phyloP scores from a whole-genome alignment of 257 asterid species.

The Phtheirospermum japonicum region DNA sequence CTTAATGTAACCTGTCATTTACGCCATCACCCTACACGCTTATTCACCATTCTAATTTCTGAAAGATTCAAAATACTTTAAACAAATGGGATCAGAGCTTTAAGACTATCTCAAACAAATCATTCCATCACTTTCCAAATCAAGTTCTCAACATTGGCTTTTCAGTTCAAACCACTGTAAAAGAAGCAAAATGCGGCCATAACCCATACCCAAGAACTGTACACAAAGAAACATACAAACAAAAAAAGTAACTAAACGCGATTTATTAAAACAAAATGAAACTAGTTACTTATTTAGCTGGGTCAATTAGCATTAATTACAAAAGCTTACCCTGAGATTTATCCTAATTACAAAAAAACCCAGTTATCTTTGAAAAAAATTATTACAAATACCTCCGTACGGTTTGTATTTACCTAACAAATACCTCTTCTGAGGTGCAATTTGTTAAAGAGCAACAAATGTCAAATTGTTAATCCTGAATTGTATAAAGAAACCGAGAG shows the following conservation, averaged over 20 bases:
- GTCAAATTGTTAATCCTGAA: not conserved
- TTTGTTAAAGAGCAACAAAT: too few species aligned
- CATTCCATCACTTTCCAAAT: conserved; percentile 3
- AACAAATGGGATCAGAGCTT: conserved; percentile 8
- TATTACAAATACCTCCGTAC: too few species aligned
- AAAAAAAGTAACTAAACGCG: not conserved
- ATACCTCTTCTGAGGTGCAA: not conserved
- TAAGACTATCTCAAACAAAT: conserved; percentile 11
- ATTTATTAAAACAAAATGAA: not conserved
- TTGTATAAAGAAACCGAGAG: not conserved
- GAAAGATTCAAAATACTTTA: not conserved
- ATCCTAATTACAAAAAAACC: not conserved
- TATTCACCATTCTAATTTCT: conserved; percentile 25
- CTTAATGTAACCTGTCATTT: conserved; percentile 74
- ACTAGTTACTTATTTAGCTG: not conserved
- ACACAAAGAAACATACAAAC: not conserved
- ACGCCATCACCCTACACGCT: conserved; percentile 21
- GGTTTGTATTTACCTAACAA: too few species aligned
- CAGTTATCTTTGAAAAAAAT: too few species aligned
- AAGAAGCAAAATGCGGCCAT: not conserved
- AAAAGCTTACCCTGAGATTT: not conserved
- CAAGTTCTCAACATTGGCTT: not conserved
- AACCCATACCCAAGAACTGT: not conserved
- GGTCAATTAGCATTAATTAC: not conserved
- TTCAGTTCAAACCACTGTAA: not conserved